Base-by-base conservation (phyloP, 495 filamentous ascomycete species). In the Aspergillus asperescens region DNA sequence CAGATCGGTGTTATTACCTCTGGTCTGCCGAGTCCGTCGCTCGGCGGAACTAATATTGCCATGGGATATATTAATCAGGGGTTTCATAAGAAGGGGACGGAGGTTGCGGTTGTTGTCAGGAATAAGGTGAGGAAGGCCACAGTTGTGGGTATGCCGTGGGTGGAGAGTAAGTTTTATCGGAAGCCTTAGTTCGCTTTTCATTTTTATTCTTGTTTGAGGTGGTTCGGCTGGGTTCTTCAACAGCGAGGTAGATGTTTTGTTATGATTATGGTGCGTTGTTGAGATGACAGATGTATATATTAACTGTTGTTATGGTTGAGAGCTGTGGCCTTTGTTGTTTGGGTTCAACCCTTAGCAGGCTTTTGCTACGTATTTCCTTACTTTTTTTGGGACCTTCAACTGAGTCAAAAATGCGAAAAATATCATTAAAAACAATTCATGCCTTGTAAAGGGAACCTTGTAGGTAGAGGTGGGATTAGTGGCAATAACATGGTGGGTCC, bases 71-170 rank as follows among this genome's bases (percentile, higher is more conserved):
- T 98, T 56, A 82, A 84, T 69, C 79, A 84, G 56, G 90, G 89
- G 0, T 65, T 85, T 62, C 88, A 96, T 59, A 95, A 94, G 78
- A 75, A 81, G 40, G 94, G 90, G 5, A 96, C 92, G 0, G 83
- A 91, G 67, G 75, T 97, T 1, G 79, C 79, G 15, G 85, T 96
- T 9, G 55, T 88, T 51, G 87, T 98, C 1, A 76, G 93, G 25
- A 93, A 91, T 7, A 89, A 86, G 76, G 71, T 78, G 58, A 81
- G 89, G 61, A 84, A 84, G 75, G 93, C 88, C 0, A 79, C 75
- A 8, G 87, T 97, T 28, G 78, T 81, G 2, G 92, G 90, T 76
- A 96, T 98, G 93, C 94, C 93, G 25, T 98, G 96, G 72, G 80
- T 96, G 44, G 80, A 83, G 47, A 84, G 76, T 57, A 90, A 88